Percentiles rank a stretch among this genome's conserved stretches.
Evolutionary conservation across 331 rosid species (phyloP).

Genomic region (Cydonia oblonga): DNA sequence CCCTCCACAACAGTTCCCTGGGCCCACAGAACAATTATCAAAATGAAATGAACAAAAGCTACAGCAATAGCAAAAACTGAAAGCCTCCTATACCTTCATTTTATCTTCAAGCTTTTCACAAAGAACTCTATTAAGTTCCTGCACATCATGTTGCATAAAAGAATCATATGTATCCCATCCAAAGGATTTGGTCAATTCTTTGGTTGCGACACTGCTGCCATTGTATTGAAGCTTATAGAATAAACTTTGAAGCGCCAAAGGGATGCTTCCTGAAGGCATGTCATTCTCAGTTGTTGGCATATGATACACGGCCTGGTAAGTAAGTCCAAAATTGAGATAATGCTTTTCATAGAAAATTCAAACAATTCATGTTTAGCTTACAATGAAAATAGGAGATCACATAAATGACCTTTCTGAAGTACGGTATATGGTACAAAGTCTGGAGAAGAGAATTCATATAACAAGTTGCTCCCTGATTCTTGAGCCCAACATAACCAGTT

Average conservation of each 20-base stretch:
- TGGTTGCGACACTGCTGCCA: conserved; percentile 93
- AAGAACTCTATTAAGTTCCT: conserved; percentile 88
- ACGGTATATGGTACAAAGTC: conserved; percentile 74
- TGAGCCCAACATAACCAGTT: conserved; percentile 82
- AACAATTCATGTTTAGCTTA: background rate
- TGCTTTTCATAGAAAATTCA: background rate
- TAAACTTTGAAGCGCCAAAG: conserved; percentile 83
- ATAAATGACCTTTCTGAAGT: conserved; percentile 63
- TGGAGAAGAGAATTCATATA: conserved; percentile 78
- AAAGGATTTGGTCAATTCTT: conserved; percentile 94
- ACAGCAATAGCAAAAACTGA: background rate
- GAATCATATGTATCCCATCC: conserved; percentile 99
- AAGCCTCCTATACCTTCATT: conserved; percentile 61
- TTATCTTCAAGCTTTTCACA: conserved; percentile 98
- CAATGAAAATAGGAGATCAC: background rate
- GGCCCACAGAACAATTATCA: background rate
- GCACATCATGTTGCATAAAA: conserved; percentile 99
- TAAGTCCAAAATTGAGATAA: conserved; percentile 17
- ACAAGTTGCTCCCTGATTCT: conserved; percentile 93
- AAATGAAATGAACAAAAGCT: conserved; percentile 1
- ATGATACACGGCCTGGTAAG: conserved; percentile 92
- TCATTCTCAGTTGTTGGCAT: conserved; percentile 99
- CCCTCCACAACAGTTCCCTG: conserved; percentile 99
- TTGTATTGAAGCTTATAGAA: conserved; percentile 83
- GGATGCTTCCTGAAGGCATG: conserved; percentile 96